These are phyloP conservation scores for Colletotrichum sp. DNA, from an alignment of 2,329 filamentous ascomycete genomes.

Conservation along the genomic window DNA sequence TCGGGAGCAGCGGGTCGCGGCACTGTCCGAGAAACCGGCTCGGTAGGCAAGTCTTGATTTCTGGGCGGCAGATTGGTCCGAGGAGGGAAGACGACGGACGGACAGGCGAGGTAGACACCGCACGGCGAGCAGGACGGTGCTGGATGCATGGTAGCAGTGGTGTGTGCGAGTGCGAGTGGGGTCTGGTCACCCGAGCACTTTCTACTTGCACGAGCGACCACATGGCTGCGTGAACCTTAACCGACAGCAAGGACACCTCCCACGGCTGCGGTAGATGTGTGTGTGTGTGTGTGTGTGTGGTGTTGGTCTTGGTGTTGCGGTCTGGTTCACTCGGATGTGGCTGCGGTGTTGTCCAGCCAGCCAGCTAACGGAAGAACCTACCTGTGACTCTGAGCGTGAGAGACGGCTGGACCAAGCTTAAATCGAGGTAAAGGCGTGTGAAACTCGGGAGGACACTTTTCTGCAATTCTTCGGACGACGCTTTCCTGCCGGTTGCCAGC, in stretches of 20 bases:
- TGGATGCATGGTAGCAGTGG: neutral
- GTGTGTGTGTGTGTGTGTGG: neutral
- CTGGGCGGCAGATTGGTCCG: neutral
- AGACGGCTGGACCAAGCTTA: constrained; percentile 19
- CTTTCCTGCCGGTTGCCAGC: neutral
- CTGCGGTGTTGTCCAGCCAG: neutral
- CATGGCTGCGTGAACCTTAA: neutral
- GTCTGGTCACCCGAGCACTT: constrained; percentile 7
- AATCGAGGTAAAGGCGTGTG: neutral
- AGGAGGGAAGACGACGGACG: neutral
- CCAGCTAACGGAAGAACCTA: neutral
- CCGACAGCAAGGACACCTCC: neutral
- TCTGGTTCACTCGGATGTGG: neutral
- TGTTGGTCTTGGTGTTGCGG: neutral
- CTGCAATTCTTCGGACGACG: constrained; percentile 1
- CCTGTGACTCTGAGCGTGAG: constrained; percentile 12
- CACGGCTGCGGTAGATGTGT: neutral
- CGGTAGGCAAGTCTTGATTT: neutral
- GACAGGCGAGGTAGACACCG: neutral
- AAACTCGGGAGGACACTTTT: constrained; percentile 10
- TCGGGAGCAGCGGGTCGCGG: constrained; percentile 7
- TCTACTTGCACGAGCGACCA: neutral
- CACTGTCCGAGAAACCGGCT: neutral
- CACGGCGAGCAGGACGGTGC: neutral
- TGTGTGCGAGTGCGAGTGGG: neutral